phyloP scores from a whole-genome alignment of 345 rosid genomes.

The Eucalyptus lansdowneana region DNA sequence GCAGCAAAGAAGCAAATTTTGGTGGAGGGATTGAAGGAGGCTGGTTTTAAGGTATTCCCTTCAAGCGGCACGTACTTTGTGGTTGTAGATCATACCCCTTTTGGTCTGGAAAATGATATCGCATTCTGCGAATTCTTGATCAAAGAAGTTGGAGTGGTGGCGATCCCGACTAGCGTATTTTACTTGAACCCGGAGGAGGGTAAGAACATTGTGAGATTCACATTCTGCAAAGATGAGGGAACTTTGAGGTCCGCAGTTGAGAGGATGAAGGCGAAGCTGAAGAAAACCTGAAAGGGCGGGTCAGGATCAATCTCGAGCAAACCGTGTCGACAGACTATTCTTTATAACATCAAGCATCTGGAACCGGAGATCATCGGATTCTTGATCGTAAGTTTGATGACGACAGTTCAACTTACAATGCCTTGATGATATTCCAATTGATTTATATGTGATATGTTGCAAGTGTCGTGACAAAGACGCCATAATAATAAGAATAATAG shows the following conservation, averaged over 20 bases:
- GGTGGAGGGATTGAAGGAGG: conserved; percentile 75
- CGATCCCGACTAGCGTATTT: conserved; percentile 87
- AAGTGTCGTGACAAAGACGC: neutral
- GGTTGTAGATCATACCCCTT: conserved; percentile 84
- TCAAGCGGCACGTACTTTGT: conserved; percentile 95
- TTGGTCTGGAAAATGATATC: conserved; percentile 63
- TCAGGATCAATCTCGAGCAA: neutral
- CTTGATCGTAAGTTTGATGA: neutral
- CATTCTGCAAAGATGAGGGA: conserved; percentile 91
- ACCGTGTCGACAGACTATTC: neutral
- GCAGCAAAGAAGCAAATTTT: conserved; percentile 66
- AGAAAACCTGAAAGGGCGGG: conserved; percentile 13
- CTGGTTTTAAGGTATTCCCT: conserved; percentile 80
- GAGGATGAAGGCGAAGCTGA: conserved; percentile 84
- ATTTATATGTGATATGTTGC: neutral
- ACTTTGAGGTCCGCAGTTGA: conserved; percentile 75
- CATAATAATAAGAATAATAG: neutral
- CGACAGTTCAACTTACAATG: neutral
- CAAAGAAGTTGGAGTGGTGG: conserved; percentile 92
- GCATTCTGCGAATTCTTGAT: conserved; percentile 85
- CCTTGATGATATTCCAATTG: neutral
- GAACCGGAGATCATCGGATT: neutral
- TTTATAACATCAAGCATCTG: neutral
- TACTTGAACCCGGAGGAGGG: conserved; percentile 92
- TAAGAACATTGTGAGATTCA: conserved; percentile 84